These are phyloP conservation scores for Fraxinus platypoda DNA, from an alignment of 305 asterid species.

Conservation along the genomic window DNA sequence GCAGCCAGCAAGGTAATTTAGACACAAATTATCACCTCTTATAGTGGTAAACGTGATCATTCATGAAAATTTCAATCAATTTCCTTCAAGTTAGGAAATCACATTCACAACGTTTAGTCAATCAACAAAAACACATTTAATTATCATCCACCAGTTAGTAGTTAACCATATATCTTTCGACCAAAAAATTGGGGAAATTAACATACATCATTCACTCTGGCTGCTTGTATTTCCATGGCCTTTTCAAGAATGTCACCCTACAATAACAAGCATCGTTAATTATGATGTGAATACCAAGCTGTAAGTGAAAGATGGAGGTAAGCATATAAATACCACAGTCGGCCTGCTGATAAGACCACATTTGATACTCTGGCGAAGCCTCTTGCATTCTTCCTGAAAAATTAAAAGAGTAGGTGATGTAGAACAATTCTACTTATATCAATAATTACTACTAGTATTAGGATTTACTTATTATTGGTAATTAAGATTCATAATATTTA, in stretches of 20 bases:
- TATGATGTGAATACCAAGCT: constrained; percentile 13
- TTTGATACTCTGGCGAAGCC: constrained; percentile 96
- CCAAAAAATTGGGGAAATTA: constrained; percentile 14
- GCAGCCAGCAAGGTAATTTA: neutral
- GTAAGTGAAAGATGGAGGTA: constrained; percentile 16
- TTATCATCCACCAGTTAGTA: neutral
- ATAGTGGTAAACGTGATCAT: neutral
- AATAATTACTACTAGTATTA: neutral
- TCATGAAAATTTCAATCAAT: neutral
- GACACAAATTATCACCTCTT: neutral
- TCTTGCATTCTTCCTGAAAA: constrained; percentile 96
- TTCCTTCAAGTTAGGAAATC: neutral
- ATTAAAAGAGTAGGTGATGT: neutral
- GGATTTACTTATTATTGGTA: neutral
- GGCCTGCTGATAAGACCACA: constrained; percentile 87
- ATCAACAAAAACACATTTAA: neutral
- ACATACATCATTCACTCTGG: constrained; percentile 93
- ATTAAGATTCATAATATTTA: neutral
- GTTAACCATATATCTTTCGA: neutral
- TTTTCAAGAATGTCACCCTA: constrained; percentile 99
- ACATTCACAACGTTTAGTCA: neutral
- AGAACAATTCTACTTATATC: neutral
- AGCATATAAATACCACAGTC: constrained; percentile 70
- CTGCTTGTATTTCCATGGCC: constrained; percentile 84
- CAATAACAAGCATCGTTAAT: constrained; percentile 33